A percentile compares a stretch with the other conserved stretches of the same genome.
phyloP scores from a whole-genome alignment of 176 grass and related monocot species.

The Ampelocalamus luodianensis region DNA sequence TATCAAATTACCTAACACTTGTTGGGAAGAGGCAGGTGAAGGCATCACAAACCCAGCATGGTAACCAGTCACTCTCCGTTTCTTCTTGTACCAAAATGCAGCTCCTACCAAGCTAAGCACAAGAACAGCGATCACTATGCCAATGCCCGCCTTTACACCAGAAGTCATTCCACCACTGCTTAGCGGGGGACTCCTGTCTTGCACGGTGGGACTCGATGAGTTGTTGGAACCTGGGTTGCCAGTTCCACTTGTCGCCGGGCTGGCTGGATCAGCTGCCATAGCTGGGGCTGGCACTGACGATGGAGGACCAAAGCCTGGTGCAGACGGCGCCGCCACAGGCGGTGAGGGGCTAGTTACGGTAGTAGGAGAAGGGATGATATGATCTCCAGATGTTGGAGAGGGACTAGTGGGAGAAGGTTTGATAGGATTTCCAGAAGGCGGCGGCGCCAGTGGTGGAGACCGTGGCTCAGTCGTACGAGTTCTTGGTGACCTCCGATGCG shows the following conservation, averaged over 20 bases:
- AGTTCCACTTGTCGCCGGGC: neutral
- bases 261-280: constrained; percentile 13
- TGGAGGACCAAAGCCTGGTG: constrained; percentile 26
- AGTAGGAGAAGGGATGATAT: constrained; percentile 30
- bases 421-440: constrained; percentile 47
- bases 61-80: constrained; percentile 67
- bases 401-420: constrained; percentile 48
- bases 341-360: neutral
- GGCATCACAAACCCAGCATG: constrained; percentile 72
- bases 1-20: constrained; percentile 63
- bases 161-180: constrained; percentile 30
- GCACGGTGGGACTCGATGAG: neutral
- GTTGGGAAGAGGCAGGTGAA: constrained; percentile 56
- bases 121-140: constrained; percentile 44
- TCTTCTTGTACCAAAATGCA: constrained; percentile 72
- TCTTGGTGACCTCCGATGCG: constrained; percentile 23
- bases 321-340: neutral
- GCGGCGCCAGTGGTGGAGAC: constrained; percentile 28
- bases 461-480: constrained; percentile 41
- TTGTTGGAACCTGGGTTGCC: constrained; percentile 28
- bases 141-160: constrained; percentile 59
- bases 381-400: constrained; percentile 42
- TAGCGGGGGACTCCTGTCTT: neutral
- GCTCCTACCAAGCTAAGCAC: constrained; percentile 63
- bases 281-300: constrained; percentile 38